Evolutionary conservation across 495 filamentous ascomycete genomes (phyloP), one percentile per base, ranked within the genome.

Genomic region (Lepraria neglecta): DNA sequence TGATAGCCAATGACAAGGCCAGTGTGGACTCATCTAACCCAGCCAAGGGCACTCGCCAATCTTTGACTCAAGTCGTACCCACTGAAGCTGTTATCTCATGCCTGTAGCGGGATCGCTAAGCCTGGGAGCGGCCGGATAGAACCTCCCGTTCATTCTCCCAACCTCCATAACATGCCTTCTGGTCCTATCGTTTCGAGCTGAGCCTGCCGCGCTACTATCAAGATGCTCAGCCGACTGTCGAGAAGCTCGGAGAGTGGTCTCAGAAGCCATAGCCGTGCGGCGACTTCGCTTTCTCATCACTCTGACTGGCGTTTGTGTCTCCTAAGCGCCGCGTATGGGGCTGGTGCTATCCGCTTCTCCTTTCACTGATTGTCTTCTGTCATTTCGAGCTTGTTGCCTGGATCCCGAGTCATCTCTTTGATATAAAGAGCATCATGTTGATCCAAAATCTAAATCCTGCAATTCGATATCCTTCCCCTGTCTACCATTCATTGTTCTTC

Each of bases 271-370:
- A 46, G 50, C 27, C 38, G 59, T 46, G 51, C 50, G 59, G 42
- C 51, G 47, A 55, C 38, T 24, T 61, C 59, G 51, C 59, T 33
- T 53, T 55, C 11, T 33, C 4, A 11, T 33, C 6, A 38, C 5
- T 55, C 27, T 61, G 59, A 55, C 40, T 59, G 57, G 59, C 64
- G 59, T 38, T 43, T 59, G 40, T 45, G 1, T n/a, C 30, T 17
- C 38, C 42, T 46, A 62, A 59, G 55, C 64, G 59, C 64, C 48
- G 19, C 40, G 35, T 30, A 46, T 44, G 55, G 56, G 59, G 59
- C 55, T 56, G 54, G 54, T 40, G 28, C 17, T 9, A 40, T 24
- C 40, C 50, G 31, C 11, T 15, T 17, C 33, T 45, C 19, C 15
- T 27, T 56, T 50, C 30, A 17, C 43, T 62, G 27, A 7, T 28